These are phyloP conservation scores for Beta lomatogona DNA, from an alignment of 179 eudicot genomes.

Conservation along the genomic window DNA sequence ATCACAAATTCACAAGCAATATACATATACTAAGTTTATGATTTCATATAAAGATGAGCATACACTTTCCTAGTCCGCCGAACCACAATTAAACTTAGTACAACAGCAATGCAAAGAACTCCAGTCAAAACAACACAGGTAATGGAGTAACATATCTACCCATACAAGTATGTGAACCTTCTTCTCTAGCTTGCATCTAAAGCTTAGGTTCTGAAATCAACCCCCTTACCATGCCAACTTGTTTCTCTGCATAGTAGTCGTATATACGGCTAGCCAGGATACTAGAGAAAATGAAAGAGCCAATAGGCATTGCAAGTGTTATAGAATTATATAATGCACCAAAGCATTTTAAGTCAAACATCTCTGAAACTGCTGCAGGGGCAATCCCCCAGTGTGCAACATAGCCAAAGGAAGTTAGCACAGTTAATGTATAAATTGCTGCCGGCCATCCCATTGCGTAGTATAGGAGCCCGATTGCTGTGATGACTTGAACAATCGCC, in stretches of 20 bases:
- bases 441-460: constrained; percentile 50
- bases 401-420: constrained; percentile 37
- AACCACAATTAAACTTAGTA: constrained; percentile 49
- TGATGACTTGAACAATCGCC: constrained; percentile 41
- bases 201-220: not conserved
- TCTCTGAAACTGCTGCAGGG: constrained; percentile 45
- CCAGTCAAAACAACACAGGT: constrained; percentile 62
- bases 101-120: constrained; percentile 45
- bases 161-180: constrained; percentile 41
- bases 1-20: too few species aligned
- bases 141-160: constrained; percentile 60
- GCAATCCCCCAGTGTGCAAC: constrained; percentile 53
- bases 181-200: constrained; percentile 10
- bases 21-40: not conserved
- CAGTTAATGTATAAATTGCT: constrained; percentile 35
- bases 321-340: constrained; percentile 42
- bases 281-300: constrained; percentile 60
- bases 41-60: constrained; percentile 49
- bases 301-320: constrained; percentile 43
- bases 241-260: constrained; percentile 59
- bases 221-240: constrained; percentile 23
- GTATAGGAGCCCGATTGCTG: constrained; percentile 44
- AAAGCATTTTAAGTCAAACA: constrained; percentile 44
- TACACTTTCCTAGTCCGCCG: constrained; percentile 59
- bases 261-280: constrained; percentile 64